A percentile compares a stretch with the other conserved stretches of the same genome.
phyloP scores from a whole-genome alignment of 148 eudicot genomes.

The Polygonum maritimum region DNA sequence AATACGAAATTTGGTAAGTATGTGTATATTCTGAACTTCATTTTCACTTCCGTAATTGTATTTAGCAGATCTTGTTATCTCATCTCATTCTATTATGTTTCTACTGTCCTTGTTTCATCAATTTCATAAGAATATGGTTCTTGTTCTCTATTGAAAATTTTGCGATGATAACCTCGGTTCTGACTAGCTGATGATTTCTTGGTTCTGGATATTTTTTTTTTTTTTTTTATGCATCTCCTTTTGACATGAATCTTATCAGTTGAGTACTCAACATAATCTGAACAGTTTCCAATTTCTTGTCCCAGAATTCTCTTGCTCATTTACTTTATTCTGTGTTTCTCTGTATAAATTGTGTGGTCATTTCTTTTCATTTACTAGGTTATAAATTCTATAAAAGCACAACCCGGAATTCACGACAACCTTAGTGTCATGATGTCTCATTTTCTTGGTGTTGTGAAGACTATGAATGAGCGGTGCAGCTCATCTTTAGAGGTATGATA shows the following conservation, averaged over 20 bases:
- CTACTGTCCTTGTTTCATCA: neutral
- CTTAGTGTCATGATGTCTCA: conserved; percentile 52
- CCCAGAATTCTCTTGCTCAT: neutral
- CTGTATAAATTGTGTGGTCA: neutral
- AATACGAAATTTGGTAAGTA: conserved; percentile 61
- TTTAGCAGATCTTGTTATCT: conserved; percentile 3
- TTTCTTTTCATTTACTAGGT: conserved; percentile 33
- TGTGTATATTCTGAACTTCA: neutral
- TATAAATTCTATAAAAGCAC: conserved; percentile 59
- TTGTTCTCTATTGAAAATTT: neutral
- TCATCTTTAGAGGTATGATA: conserved; percentile 70
- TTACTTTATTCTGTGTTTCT: neutral
- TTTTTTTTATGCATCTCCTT: neutral
- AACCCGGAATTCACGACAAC: conserved; percentile 50
- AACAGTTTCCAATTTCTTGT: neutral
- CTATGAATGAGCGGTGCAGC: conserved; percentile 80
- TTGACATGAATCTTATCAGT: neutral
- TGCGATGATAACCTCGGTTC: neutral
- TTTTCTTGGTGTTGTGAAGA: conserved; percentile 63
- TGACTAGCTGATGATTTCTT: neutral
- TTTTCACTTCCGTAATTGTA: neutral
- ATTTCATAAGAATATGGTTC: neutral
- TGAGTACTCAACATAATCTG: neutral
- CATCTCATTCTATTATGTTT: neutral
- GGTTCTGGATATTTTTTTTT: neutral